Percentiles rank a stretch among this genome's conserved stretches.
phyloP scores from a whole-genome alignment of 495 filamentous ascomycete species.

The Friedmanniomyces simplex region DNA sequence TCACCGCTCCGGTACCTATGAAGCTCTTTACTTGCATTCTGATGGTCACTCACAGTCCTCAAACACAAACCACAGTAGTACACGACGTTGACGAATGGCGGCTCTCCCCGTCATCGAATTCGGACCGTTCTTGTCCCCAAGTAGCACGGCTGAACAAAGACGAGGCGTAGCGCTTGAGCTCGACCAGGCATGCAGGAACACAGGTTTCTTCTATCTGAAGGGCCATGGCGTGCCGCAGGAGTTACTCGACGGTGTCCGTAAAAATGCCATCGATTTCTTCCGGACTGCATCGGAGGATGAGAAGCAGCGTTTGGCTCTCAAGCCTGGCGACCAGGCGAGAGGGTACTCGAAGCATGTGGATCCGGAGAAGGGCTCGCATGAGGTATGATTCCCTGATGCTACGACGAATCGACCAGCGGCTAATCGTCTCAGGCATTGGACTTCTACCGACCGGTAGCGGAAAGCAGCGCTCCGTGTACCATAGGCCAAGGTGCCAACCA shows the following conservation, averaged over 20 bases:
- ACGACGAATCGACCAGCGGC: background rate
- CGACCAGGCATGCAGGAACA: constrained; percentile 21
- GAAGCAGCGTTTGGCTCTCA: constrained; percentile 12
- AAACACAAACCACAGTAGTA: too few relatives aligned
- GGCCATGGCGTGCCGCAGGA: constrained; percentile 25
- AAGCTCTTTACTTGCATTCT: background rate
- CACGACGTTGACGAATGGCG: background rate
- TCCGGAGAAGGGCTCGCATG: background rate
- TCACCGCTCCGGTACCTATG: background rate
- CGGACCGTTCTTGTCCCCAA: background rate
- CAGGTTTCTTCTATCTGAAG: constrained; percentile 32
- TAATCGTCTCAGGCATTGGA: constrained; percentile 21
- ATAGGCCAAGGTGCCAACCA: constrained; percentile 25
- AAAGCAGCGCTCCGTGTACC: constrained; percentile 7
- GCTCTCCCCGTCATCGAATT: background rate
- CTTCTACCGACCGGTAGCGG: constrained; percentile 23
- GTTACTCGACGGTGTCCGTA: constrained; percentile 20
- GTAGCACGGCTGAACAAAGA: background rate
- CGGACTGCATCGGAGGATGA: constrained; percentile 12
- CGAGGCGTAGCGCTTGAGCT: constrained; percentile 1
- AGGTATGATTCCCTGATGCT: background rate
- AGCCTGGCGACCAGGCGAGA: background rate
- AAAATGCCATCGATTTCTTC: constrained; percentile 28
- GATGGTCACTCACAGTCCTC: background rate
- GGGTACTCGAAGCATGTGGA: background rate